Conservation (phyloP, 257 asterid species). For the Craterostigma plantagineum region DNA sequence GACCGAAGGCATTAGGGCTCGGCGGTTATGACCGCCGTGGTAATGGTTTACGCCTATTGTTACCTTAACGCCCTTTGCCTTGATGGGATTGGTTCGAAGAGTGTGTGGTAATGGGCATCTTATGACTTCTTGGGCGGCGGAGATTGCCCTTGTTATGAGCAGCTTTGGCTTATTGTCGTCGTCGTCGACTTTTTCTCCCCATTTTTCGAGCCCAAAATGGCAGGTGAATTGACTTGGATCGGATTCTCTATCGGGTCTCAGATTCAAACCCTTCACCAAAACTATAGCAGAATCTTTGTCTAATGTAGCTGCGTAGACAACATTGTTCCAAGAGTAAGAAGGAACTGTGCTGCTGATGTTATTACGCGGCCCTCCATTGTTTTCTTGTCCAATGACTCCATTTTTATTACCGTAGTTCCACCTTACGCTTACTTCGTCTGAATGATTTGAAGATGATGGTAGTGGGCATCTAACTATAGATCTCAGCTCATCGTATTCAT, state of each 20-base stretch:
- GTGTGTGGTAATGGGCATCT: slow-evolving; percentile 59
- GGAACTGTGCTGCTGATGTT: slow-evolving; percentile 18
- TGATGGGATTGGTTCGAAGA: slow-evolving; percentile 19
- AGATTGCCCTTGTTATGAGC: slow-evolving; percentile 44
- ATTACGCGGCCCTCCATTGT: slow-evolving; percentile 8
- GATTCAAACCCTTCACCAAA: slow-evolving; percentile 85
- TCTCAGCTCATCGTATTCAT: slow-evolving; percentile 56
- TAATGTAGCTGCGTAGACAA: slow-evolving; percentile 54
- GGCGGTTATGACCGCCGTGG: slow-evolving; percentile 16
- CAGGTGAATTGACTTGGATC: slow-evolving; percentile 58
- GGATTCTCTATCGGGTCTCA: slow-evolving; percentile 46
- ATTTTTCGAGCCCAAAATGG: slow-evolving; percentile 60
- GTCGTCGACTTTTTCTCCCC: too few relatives aligned
- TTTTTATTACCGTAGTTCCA: slow-evolving; percentile 12
- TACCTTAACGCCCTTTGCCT: slow-evolving; percentile 37
- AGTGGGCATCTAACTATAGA: slow-evolving; percentile 56
- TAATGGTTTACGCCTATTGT: slow-evolving; percentile 30
- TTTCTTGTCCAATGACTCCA: slow-evolving; percentile 7
- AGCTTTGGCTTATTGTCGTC: slow-evolving; percentile 13
- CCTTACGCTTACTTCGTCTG: slow-evolving; percentile 26
- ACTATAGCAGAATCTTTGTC: slow-evolving; percentile 54
- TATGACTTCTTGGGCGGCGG: slow-evolving; percentile 88
- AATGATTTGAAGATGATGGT: slow-evolving; percentile 37
- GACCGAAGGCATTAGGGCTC: slow-evolving; percentile 52
- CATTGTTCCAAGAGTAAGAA: slow-evolving; percentile 56